Evolutionary conservation across 208 protist genomes (phyloP).

Genomic region (Trypanosoma conorhini): DNA sequence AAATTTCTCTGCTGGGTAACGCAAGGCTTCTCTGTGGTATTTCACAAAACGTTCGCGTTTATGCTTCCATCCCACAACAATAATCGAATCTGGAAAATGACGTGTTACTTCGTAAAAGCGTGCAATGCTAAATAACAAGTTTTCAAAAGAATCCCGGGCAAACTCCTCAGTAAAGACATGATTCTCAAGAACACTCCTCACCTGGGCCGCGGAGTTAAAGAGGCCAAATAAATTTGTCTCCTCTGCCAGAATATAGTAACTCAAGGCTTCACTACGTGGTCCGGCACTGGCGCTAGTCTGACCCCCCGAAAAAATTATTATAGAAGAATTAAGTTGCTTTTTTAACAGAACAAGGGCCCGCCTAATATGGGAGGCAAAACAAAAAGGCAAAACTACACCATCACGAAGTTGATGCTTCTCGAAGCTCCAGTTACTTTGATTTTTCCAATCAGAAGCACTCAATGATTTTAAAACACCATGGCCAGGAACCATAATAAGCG

Average conservation of each 20-base stretch:
- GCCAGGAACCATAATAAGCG: conserved; percentile 41
- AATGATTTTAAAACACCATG: conserved; percentile 34
- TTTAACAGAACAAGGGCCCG: conserved; percentile 28
- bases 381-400: conserved; percentile 18
- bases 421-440: conserved; percentile 33
- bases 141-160: conserved; percentile 52
- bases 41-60: conserved; percentile 39
- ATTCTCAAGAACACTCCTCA: conserved; percentile 8
- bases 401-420: conserved; percentile 33
- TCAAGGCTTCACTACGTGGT: conserved; percentile 38
- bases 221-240: conserved; percentile 30
- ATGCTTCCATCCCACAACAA: conserved; percentile 48
- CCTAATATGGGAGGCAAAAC: conserved; percentile 32
- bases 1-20: conserved; percentile 34
- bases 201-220: conserved; percentile 7
- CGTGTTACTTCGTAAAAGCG: conserved; percentile 45
- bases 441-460: conserved; percentile 9
- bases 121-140: conserved; percentile 49
- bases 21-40: conserved; percentile 43
- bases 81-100: conserved; percentile 30
- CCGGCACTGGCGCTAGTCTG: conserved; percentile 30
- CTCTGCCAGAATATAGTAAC: conserved; percentile 40
- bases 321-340: conserved; percentile 15
- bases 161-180: conserved; percentile 39
- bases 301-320: conserved; percentile 51